Percentiles rank a stretch among this genome's conserved stretches.
phyloP scores from a whole-genome alignment of 805 yeast species.

The Yueomyces sinensis region DNA sequence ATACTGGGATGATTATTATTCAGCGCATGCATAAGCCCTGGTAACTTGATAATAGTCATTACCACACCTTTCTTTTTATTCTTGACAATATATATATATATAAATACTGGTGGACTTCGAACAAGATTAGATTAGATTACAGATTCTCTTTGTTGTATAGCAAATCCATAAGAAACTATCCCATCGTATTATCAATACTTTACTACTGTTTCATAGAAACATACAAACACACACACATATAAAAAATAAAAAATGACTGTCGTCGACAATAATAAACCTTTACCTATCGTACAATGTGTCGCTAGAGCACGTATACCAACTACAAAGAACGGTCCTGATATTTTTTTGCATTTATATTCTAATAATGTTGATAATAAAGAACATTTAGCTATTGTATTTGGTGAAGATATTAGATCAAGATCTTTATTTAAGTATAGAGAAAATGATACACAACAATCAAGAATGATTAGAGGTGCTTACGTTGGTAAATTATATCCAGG shows the following conservation, averaged over 20 bases:
- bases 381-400: conserved; percentile 94
- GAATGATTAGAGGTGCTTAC: conserved; percentile 99
- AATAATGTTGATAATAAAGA: conserved; percentile 84
- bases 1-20: too few relatives aligned
- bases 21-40: too few relatives aligned
- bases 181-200: too few relatives aligned
- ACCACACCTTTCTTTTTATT: too few relatives aligned
- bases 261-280: conserved; percentile 2
- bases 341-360: conserved; percentile 77
- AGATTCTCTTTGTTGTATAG: too few relatives aligned
- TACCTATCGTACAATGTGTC: conserved; percentile 75
- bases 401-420: conserved; percentile 75
- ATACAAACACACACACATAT: too few relatives aligned
- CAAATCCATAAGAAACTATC: too few relatives aligned
- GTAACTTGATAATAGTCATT: too few relatives aligned
- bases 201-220: too few relatives aligned
- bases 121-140: too few relatives aligned
- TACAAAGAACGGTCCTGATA: conserved; percentile 90
- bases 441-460: conserved; percentile 74
- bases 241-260: background rate
- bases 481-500: conserved; percentile 87
- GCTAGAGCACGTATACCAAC: conserved; percentile 97
- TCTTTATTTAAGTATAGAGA: conserved; percentile 45
- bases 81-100: too few relatives aligned
- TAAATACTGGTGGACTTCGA: too few relatives aligned